Percentiles rank a stretch among this genome's conserved stretches.
These are phyloP conservation scores for Malassezia vespertilionis DNA, from an alignment of 1,284 basidiomycete species.

Conservation along the genomic window DNA sequence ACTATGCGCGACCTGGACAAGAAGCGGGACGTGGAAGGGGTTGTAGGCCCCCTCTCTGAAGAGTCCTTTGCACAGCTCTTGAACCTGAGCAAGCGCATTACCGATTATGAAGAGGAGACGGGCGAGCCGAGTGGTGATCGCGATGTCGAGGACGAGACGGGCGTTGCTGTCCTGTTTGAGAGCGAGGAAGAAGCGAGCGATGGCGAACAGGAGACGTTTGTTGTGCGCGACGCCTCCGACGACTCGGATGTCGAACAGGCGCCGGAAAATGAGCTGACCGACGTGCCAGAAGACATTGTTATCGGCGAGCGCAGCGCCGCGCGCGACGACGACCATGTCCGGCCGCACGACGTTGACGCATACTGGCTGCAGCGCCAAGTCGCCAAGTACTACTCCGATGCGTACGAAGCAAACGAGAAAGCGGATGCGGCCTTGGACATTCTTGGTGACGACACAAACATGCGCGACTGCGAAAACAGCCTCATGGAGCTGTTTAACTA, in stretches of 20 bases:
- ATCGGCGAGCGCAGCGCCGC: conserved; percentile 46
- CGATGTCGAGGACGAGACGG: conserved; percentile 61
- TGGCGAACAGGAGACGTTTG: conserved; percentile 80
- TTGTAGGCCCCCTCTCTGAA: conserved; percentile 60
- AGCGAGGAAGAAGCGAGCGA: conserved; percentile 66
- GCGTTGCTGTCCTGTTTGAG: conserved; percentile 50
- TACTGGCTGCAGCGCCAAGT: conserved; percentile 98
- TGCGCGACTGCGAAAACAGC: conserved; percentile 90
- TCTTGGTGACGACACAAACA: conserved; percentile 70
- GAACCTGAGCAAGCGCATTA: conserved; percentile 84
- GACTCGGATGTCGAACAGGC: conserved; percentile 60
- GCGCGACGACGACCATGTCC: conserved; percentile 54
- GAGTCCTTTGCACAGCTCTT: conserved; percentile 78
- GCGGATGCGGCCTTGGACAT: conserved; percentile 73
- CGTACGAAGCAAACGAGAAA: conserved; percentile 85
- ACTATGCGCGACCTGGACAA: conserved; percentile 91
- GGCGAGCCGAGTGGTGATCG: conserved; percentile 53
- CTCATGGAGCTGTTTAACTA: conserved; percentile 97
- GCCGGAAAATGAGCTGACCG: conserved; percentile 49
- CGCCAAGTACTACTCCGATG: conserved; percentile 78
- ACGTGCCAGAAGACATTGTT: conserved; percentile 48
- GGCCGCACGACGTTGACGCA: conserved; percentile 82
- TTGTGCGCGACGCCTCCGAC: conserved; percentile 49
- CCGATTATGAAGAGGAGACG: conserved; percentile 72
- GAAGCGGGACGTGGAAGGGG: conserved; percentile 81